Conservation (phyloP, 495 filamentous ascomycete genomes). For the Aspergillus sparsus region DNA sequence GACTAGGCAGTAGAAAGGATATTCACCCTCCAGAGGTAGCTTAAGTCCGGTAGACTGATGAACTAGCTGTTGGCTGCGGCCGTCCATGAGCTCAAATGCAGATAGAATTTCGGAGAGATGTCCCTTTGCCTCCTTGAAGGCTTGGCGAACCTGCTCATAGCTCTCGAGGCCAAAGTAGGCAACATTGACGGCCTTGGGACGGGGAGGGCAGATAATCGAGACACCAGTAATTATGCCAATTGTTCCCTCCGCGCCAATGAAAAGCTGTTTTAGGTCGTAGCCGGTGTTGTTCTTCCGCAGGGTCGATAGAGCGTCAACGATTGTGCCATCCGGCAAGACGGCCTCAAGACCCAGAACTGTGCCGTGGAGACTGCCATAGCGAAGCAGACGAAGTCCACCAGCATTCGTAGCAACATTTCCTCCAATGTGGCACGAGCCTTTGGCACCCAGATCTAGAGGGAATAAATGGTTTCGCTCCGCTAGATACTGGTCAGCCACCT, state of each 20-base stretch:
- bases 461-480: constrained; percentile 81
- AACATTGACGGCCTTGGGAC: constrained; percentile 81
- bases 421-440: constrained; percentile 95
- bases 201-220: constrained; percentile 85
- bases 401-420: constrained; percentile 99
- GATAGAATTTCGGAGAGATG: constrained; percentile 94
- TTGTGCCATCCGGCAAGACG: constrained; percentile 87
- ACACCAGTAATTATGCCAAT: constrained; percentile 91
- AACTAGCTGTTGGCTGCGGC: constrained; percentile 72
- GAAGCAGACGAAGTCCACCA: constrained; percentile 82
- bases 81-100: constrained; percentile 97
- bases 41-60: constrained; percentile 72
- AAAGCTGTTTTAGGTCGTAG: constrained; percentile 96
- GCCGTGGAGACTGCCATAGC: constrained; percentile 93
- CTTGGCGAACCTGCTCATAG: constrained; percentile 79
- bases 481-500: constrained; percentile 81
- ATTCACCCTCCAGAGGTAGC: constrained; percentile 73
- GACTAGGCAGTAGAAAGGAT: constrained; percentile 94
- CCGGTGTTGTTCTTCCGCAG: constrained; percentile 98
- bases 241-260: constrained; percentile 93
- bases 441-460: constrained; percentile 92
- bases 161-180: constrained; percentile 85
- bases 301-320: constrained; percentile 82
- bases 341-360: constrained; percentile 90
- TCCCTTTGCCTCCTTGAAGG: constrained; percentile 83